Percentiles rank a stretch among this genome's conserved stretches.
phyloP scores from a whole-genome alignment of 1,139 yeast species.

The Scheffersomyces stambukii region DNA sequence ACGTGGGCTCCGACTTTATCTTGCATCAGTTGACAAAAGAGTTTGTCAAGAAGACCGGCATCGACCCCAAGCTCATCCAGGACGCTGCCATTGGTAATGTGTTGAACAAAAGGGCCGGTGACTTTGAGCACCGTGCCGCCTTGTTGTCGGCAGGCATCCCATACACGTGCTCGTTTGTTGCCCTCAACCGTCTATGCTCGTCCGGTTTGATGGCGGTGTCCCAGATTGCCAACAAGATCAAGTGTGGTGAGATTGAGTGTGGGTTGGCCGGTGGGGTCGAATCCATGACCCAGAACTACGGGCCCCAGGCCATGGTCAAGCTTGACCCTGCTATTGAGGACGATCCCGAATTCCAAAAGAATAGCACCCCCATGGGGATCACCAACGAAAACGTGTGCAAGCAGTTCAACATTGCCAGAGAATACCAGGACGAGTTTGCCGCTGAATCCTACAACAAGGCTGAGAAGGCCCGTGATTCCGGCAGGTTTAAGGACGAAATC shows the following conservation, averaged over 20 bases:
- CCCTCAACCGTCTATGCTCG: conserved; percentile 40
- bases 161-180: conserved; percentile 28
- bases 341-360: conserved; percentile 18
- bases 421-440: conserved; percentile 50
- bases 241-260: conserved; percentile 27
- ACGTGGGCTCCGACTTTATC: conserved; percentile 32
- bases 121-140: conserved; percentile 79
- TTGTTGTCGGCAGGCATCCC: conserved; percentile 33
- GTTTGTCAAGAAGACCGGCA: conserved; percentile 21
- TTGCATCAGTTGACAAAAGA: conserved; percentile 25
- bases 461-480: conserved; percentile 27
- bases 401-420: conserved; percentile 56
- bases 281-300: conserved; percentile 38
- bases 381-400: conserved; percentile 21
- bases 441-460: conserved; percentile 33
- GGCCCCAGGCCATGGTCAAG: conserved; percentile 28
- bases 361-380: conserved; percentile 70
- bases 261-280: conserved; percentile 44
- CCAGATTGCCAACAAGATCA: conserved; percentile 28
- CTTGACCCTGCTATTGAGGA: conserved; percentile 16
- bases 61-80: conserved; percentile 44
- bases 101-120: conserved; percentile 80
- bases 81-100: conserved; percentile 83
- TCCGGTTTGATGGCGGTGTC: conserved; percentile 38
- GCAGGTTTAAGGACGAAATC: conserved; percentile 34